Percentiles rank a stretch among this genome's conserved stretches.
Conservation (phyloP, 176 grass and related monocot genomes). For the Carex littledalei region DNA sequence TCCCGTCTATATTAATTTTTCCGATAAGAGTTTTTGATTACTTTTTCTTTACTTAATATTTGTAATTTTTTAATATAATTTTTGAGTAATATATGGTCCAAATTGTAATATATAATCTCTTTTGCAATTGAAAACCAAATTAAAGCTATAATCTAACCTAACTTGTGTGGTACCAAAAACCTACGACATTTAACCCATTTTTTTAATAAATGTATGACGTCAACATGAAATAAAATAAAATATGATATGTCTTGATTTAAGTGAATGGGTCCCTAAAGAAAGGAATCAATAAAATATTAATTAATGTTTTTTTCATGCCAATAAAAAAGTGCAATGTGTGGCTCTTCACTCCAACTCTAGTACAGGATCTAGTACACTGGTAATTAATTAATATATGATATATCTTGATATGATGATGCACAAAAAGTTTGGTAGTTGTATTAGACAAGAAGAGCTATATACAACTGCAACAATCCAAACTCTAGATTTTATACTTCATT, state of each 20-base stretch:
- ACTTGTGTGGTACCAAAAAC: conserved; percentile 5
- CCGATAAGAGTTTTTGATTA: too few relatives aligned
- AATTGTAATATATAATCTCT: too few relatives aligned
- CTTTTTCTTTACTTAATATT: too few relatives aligned
- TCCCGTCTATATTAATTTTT: too few relatives aligned
- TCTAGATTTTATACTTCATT: neutral
- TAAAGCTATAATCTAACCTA: conserved; percentile 11
- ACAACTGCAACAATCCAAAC: neutral
- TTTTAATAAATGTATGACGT: neutral
- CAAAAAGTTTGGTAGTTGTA: conserved; percentile 10
- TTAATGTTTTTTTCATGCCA: neutral
- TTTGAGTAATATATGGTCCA: too few relatives aligned
- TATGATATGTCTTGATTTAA: neutral
- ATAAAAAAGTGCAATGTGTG: neutral
- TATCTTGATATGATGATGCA: neutral
- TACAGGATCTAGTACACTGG: neutral
- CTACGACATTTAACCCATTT: neutral
- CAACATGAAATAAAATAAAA: neutral
- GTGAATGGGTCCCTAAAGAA: neutral
- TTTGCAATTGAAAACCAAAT: too few relatives aligned
- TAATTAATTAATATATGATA: neutral
- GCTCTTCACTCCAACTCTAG: neutral
- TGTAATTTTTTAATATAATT: too few relatives aligned
- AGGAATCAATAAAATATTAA: too few relatives aligned
- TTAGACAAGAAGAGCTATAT: conserved; percentile 11